Base-by-base conservation (phyloP, 2,329 filamentous ascomycete genomes). In the Alternaria brassicae region DNA sequence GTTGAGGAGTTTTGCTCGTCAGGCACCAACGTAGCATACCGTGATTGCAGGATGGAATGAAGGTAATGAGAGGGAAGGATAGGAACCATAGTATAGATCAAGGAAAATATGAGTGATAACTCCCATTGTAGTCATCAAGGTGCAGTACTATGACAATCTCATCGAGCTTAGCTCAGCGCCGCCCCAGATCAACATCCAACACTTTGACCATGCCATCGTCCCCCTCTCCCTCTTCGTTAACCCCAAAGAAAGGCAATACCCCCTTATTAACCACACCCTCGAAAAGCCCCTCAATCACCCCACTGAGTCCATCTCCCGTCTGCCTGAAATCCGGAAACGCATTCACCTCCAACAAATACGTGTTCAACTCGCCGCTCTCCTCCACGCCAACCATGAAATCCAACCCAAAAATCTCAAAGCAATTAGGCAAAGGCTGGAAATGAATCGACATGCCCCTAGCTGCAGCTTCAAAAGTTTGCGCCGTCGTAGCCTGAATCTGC, bases 271-370 rank as follows among this genome's bases (percentile, higher is more conserved):
- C 83, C 21, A 92, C 89, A 10, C 87, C 90, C 69, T 87, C 84
- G 83, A 96, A 95, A 66, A 99, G 83, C 7, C 88, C 90, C 19
- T 82, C 85, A 23, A 99, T 89, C 39, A 98, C 78, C 0, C 81
- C 85, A 73, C 84, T 87, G 65, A 96, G 78, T 56, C 91, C 89
- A 7, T 85, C 84, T 0, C 95, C 95, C 15, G 93, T 97, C 85
- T 98, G 94, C 72, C 86, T 88, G 74, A 98, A 98, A 80, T 99
- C 95, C 9, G 95, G 95, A 79, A 96, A 99, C 0, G 94, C 92
- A 81, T 99, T 99, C 30, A 96, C 86, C 81, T 99, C 95, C 56
- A 99, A 81, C 71, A 99, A 76, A 88, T 89, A 97, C 3, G 88
- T 86, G 3, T 72, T 83, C 40, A 77, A 19, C 8, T 13, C n/a